Base-by-base conservation (phyloP, 257 asterid genomes). In the Galeopsis tetrahit region DNA sequence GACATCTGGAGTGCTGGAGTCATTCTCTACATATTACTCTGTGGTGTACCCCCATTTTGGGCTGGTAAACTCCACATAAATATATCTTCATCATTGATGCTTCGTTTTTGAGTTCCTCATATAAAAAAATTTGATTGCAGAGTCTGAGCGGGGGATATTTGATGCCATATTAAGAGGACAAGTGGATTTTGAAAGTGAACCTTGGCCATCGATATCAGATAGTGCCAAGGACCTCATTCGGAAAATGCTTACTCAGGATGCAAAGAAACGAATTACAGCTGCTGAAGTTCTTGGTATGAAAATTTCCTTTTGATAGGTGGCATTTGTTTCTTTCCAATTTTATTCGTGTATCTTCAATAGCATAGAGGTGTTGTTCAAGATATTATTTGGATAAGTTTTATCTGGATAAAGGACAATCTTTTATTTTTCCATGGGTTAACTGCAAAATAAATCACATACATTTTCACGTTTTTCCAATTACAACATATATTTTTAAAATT, bases 1-100 rank as follows among this genome's bases (percentile, higher is more conserved):
- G 97, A 91, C 61, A 75, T 91, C 44, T 91, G 96, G 96, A 91
- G 97, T 73, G 96, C 97, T 14, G 97, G 97, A 60, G 93, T 91
- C 35, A 91, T 89, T 78, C 83, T 91, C 4, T 91, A 91, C 80
- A 91, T 91, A 52, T 83, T 91, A 71, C 97, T 91, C 73, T 76
- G 88, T 53, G 96, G 97, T 46, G 97, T 87, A 5, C 97, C 97
- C 11, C 97, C 97, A 1, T 91, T 91, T 65, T 89, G 97, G 95
- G 97, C 88, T 2, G 96, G 97, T 58, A 58, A 81, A 65, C 28
- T 62, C 58, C 60, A 42, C 35, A 5, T 34, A 34, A 52, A 69
- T 7, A 5, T 40, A 32, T 36, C 31, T 17, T 42, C 32, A 2
- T 33, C 31, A 10, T 46, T 72, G 31, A 17, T 40, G 35, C 48